A percentile compares a stretch with the other conserved stretches of the same genome.
Evolutionary conservation across 495 filamentous ascomycete species (phyloP).

Genomic region (Lasiosphaeria ovina): DNA sequence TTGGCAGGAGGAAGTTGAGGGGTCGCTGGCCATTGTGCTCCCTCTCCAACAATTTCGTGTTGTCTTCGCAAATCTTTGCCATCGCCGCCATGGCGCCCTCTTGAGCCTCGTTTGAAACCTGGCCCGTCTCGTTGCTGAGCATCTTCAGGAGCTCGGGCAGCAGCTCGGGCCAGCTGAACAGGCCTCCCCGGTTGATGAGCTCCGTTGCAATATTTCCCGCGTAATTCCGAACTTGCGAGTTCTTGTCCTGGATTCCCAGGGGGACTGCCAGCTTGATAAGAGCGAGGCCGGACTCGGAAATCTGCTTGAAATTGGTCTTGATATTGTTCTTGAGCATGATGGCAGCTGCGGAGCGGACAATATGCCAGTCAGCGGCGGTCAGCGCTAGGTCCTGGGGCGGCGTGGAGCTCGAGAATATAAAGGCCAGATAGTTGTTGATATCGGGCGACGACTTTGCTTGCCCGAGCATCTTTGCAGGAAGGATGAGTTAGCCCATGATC

Average conservation of each 20-base stretch:
- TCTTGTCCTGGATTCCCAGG: constrained; percentile 74
- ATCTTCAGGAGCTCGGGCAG: constrained; percentile 75
- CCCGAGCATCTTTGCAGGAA: constrained; percentile 72
- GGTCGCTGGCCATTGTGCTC: constrained; percentile 85
- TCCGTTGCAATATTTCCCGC: constrained; percentile 97
- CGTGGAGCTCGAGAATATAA: constrained; percentile 73
- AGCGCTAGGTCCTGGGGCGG: constrained; percentile 58
- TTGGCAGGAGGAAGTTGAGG: constrained; percentile 84
- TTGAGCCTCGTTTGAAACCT: constrained; percentile 65
- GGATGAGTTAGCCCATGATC: constrained; percentile 22
- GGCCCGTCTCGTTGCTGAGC: constrained; percentile 69
- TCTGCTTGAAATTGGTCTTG: constrained; percentile 63
- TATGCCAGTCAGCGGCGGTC: constrained; percentile 57
- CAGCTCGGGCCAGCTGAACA: constrained; percentile 89
- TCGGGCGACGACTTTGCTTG: constrained; percentile 89
- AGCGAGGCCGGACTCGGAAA: constrained; percentile 64
- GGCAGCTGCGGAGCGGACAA: constrained; percentile 80
- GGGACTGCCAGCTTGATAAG: constrained; percentile 79
- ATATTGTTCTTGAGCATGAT: constrained; percentile 96
- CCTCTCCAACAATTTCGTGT: constrained; percentile 78
- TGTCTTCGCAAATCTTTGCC: constrained; percentile 95
- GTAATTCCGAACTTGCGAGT: constrained; percentile 78
- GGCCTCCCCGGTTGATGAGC: constrained; percentile 76
- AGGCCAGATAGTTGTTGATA: constrained; percentile 95
- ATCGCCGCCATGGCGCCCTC: constrained; percentile 94